Percentiles rank a stretch among this genome's conserved stretches.
Evolutionary conservation across 164 flowering plant species (phyloP).

Genomic region (Taxillus chinensis): DNA sequence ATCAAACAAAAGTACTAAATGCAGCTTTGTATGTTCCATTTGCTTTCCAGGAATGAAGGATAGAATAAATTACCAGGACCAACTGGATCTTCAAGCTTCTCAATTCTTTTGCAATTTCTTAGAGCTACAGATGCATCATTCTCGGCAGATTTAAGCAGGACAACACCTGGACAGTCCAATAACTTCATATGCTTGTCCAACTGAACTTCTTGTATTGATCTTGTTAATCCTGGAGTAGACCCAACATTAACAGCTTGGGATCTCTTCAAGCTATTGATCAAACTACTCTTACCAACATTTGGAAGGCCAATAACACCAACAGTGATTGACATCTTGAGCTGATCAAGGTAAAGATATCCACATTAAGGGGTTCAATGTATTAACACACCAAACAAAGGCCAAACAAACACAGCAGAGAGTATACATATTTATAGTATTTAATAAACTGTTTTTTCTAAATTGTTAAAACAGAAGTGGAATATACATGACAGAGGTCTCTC

Average conservation of each 20-base stretch:
- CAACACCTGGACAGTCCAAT: constrained; percentile 99
- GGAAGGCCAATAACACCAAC: constrained; percentile 92
- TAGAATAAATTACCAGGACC: constrained; percentile 52
- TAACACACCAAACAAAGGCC: no score
- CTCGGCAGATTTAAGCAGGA: constrained; percentile 62
- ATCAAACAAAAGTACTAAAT: no score
- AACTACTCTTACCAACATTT: constrained; percentile 97
- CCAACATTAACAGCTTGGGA: constrained; percentile 88
- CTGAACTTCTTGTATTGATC: constrained; percentile 94
- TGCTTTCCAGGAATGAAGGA: background rate
- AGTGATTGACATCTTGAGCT: constrained; percentile 85
- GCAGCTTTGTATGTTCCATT: background rate
- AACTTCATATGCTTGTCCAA: constrained; percentile 87
- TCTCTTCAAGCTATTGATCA: constrained; percentile 91
- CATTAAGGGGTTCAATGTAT: no score
- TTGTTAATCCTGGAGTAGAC: constrained; percentile 92
- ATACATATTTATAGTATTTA: no score
- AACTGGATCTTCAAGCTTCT: constrained; percentile 82
- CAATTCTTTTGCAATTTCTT: constrained; percentile 92
- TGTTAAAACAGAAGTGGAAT: no score
- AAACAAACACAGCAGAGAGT: no score
- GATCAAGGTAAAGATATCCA: constrained; percentile 16
- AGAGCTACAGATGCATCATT: constrained; percentile 75
- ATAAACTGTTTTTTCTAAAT: no score
- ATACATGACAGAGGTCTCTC: no score